Evolutionary conservation across 495 filamentous ascomycete genomes (phyloP).

Genomic region (Hypomontagnella submonticulosa): DNA sequence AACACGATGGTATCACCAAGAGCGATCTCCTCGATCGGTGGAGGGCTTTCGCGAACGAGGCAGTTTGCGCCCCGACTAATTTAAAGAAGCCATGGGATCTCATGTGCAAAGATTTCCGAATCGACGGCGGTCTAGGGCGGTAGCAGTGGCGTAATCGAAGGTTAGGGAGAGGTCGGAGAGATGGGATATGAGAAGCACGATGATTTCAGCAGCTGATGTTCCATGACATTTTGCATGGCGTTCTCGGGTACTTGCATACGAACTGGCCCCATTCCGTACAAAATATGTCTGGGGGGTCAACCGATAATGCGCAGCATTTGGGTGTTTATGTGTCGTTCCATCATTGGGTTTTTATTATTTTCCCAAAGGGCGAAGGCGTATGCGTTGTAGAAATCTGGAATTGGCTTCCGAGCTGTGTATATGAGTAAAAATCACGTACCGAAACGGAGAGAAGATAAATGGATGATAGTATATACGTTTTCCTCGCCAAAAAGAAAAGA

Average conservation of each 20-base stretch:
- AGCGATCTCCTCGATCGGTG: constrained; percentile 65
- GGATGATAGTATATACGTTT: not conserved
- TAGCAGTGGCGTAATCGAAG: not conserved
- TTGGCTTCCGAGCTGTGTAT: not conserved
- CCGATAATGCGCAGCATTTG: constrained; percentile 17
- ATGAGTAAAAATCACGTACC: too few relatives aligned
- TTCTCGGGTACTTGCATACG: constrained; percentile 40
- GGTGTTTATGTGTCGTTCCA: constrained; percentile 4
- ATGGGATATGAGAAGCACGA: constrained; percentile 13
- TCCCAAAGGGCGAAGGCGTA: not conserved
- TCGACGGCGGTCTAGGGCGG: constrained; percentile 24
- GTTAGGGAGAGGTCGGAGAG: not conserved
- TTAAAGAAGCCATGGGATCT: constrained; percentile 45
- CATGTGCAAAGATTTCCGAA: constrained; percentile 32
- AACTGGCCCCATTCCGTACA: constrained; percentile 13
- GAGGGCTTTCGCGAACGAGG: constrained; percentile 63
- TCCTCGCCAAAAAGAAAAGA: too few relatives aligned
- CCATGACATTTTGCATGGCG: constrained; percentile 36
- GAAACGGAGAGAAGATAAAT: not conserved
- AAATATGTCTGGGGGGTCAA: constrained; percentile 5
- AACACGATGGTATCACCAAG: constrained; percentile 53
- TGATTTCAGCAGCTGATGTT: constrained; percentile 25
- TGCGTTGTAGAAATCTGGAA: not conserved
- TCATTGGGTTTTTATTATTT: too few relatives aligned
- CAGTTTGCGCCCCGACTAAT: constrained; percentile 41